Evolutionary conservation across 179 eudicot species (phyloP).

Genomic region (Nepenthes alata): DNA sequence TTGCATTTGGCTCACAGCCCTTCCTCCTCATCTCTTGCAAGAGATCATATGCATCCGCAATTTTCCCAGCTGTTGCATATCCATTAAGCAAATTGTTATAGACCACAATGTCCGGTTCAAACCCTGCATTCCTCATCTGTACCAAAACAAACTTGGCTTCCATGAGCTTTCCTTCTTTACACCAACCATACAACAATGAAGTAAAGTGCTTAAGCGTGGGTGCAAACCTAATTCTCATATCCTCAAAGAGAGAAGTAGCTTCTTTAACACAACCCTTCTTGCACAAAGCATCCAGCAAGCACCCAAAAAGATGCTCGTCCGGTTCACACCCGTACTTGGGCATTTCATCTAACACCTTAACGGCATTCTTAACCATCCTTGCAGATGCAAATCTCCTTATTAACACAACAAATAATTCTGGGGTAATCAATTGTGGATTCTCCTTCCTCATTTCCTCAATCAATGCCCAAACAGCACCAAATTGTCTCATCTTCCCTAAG

Average conservation of each 20-base stretch:
- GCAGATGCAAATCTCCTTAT: constrained; percentile 85
- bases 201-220: constrained; percentile 81
- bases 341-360: constrained; percentile 86
- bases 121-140: constrained; percentile 67
- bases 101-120: constrained; percentile 81
- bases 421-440: constrained; percentile 45
- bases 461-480: constrained; percentile 78
- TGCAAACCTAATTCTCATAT: constrained; percentile 55
- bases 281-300: constrained; percentile 79
- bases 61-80: constrained; percentile 65
- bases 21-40: constrained; percentile 84
- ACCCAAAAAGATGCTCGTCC: constrained; percentile 82
- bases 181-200: constrained; percentile 84
- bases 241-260: constrained; percentile 77
- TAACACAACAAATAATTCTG: constrained; percentile 66
- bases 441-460: constrained; percentile 79
- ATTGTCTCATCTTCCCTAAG: constrained; percentile 68
- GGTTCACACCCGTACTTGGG: constrained; percentile 87
- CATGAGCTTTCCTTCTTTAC: constrained; percentile 70
- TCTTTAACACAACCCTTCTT: constrained; percentile 89
- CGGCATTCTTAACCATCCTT: constrained; percentile 82
- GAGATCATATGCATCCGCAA: constrained; percentile 79
- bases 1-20: constrained; percentile 72
- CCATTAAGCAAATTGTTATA: constrained; percentile 79
- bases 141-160: constrained; percentile 81